These are phyloP conservation scores for Cyanidium caldarium DNA, from an alignment of 23 red algal species.

Conservation along the genomic window DNA sequence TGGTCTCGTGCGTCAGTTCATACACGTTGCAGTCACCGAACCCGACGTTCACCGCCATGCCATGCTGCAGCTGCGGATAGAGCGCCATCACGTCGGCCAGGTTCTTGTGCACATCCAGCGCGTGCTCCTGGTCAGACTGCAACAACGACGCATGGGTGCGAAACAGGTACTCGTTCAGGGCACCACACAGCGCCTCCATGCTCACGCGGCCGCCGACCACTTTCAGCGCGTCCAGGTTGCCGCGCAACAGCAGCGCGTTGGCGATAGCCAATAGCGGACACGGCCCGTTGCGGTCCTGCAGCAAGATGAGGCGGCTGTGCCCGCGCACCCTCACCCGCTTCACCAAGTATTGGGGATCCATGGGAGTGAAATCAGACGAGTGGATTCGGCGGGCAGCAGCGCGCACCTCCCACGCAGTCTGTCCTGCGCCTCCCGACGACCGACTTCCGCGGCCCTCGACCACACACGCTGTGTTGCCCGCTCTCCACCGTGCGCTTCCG, in stretches of 20 bases:
- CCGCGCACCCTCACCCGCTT: not conserved
- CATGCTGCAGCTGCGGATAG: constrained; percentile 30
- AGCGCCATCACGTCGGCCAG: constrained; percentile 47
- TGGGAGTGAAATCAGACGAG: too few relatives aligned
- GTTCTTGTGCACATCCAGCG: constrained; percentile 19
- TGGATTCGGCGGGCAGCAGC: too few relatives aligned
- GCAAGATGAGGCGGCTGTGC: constrained; percentile 15
- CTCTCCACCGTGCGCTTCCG: too few relatives aligned
- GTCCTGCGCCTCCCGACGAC: too few relatives aligned
- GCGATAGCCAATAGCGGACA: constrained; percentile 67
- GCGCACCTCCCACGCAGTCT: too few relatives aligned
- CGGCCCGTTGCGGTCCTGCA: constrained; percentile 75
- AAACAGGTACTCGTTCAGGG: constrained; percentile 39
- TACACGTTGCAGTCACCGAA: constrained; percentile 31
- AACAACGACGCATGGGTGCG: not conserved
- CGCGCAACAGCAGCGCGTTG: constrained; percentile 38
- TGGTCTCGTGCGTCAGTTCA: constrained; percentile 51
- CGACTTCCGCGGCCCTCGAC: too few relatives aligned
- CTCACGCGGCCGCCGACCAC: constrained; percentile 17
- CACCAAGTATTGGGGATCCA: too few relatives aligned
- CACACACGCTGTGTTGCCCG: too few relatives aligned
- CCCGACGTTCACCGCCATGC: constrained; percentile 54
- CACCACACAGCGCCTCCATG: constrained; percentile 28
- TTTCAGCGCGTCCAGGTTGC: constrained; percentile 12
- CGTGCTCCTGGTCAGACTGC: not conserved